Conservation (phyloP, 371 early-diverging fungal species). For the Mortierella sp. region DNA sequence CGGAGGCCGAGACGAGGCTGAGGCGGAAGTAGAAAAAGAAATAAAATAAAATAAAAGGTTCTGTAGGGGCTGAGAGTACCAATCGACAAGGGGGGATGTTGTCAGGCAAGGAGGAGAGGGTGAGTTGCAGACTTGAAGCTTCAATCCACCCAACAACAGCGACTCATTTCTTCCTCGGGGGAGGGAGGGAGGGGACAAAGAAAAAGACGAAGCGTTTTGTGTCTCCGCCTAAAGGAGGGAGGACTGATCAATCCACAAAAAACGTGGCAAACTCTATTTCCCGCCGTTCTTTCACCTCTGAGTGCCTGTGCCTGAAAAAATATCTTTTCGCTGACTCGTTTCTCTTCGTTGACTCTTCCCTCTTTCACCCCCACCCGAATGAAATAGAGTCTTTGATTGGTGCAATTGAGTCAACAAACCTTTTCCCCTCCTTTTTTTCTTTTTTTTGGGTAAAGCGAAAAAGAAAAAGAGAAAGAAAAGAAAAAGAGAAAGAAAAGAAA, state of each 20-base stretch:
- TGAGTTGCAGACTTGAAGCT: background rate
- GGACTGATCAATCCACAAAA: background rate
- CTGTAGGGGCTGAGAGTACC: background rate
- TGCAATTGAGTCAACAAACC: background rate
- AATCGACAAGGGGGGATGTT: background rate
- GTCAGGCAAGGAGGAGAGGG: background rate
- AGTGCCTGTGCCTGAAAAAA: background rate
- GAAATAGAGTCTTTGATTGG: constrained; percentile 18
- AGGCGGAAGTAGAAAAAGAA: background rate
- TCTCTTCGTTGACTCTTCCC: too few relatives aligned
- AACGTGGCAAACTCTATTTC: constrained; percentile 35
- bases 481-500: too few relatives aligned
- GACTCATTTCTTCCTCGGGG: background rate
- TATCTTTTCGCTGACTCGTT: background rate
- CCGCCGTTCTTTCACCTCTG: background rate
- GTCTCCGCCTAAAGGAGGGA: constrained; percentile 14
- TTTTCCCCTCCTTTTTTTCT: background rate
- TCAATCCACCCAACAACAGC: constrained; percentile 6
- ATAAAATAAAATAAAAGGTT: background rate
- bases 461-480: background rate
- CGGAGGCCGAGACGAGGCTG: background rate
- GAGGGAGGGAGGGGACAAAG: background rate
- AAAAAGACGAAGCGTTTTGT: background rate
- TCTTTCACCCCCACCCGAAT: background rate
- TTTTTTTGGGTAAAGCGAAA: background rate